A percentile compares a stretch with the other conserved stretches of the same genome.
Evolutionary conservation across 345 rosid species (phyloP).

Genomic region (Hibiscus trionum): DNA sequence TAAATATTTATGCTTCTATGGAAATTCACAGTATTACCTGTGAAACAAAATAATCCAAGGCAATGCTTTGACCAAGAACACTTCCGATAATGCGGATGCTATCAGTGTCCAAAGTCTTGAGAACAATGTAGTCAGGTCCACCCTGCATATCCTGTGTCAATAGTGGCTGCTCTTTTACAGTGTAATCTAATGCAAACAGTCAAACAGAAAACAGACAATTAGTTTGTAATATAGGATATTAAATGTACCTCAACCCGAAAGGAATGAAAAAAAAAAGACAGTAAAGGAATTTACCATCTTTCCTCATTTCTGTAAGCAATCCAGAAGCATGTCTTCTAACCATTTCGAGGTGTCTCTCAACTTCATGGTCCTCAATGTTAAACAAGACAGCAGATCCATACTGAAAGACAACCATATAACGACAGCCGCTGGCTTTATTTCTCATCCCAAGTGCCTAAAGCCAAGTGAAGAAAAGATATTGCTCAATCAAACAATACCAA

Average conservation of each 20-base stretch:
- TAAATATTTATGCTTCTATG: background rate
- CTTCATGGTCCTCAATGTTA: slow-evolving; percentile 64
- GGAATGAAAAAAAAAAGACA: background rate
- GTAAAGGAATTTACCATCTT: slow-evolving; percentile 49
- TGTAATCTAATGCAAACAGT: slow-evolving; percentile 51
- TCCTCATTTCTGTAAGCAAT: slow-evolving; percentile 69
- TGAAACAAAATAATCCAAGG: slow-evolving; percentile 86
- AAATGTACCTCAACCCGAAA: background rate
- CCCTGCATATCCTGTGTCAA: slow-evolving; percentile 73
- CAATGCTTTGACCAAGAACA: slow-evolving; percentile 93
- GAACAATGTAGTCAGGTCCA: slow-evolving; percentile 69
- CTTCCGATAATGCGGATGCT: slow-evolving; percentile 84
- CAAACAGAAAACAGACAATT: slow-evolving; percentile 16
- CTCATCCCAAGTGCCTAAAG: slow-evolving; percentile 43
- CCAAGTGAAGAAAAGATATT: background rate
- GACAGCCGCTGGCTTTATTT: slow-evolving; percentile 34
- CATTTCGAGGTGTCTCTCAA: slow-evolving; percentile 54
- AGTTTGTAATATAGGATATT: background rate
- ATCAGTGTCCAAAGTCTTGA: slow-evolving; percentile 71
- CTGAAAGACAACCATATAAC: slow-evolving; percentile 80
- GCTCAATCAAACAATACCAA: background rate
- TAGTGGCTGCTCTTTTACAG: slow-evolving; percentile 73
- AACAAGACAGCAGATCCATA: slow-evolving; percentile 91
- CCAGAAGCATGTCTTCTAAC: slow-evolving; percentile 74
- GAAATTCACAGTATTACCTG: slow-evolving; percentile 38